A percentile compares a stretch with the other conserved stretches of the same genome.
Conservation (phyloP, 306 rosid species). For the Nissolia schottii region DNA sequence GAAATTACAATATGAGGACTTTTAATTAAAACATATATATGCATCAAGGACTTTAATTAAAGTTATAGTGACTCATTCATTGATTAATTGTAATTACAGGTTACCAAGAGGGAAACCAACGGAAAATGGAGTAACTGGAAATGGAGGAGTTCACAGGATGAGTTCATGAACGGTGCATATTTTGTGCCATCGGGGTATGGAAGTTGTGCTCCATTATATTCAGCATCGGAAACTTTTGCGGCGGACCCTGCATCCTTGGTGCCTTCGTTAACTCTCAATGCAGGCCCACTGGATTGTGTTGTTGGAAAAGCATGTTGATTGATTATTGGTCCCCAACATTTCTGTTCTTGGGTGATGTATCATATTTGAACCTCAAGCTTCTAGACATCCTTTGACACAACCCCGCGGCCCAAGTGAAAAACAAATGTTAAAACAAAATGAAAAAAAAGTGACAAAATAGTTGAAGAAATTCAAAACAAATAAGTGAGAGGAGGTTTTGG, state of each 20-base stretch:
- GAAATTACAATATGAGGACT: neutral
- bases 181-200: slow-evolving; percentile 87
- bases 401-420: no score
- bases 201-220: slow-evolving; percentile 60
- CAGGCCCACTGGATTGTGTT: slow-evolving; percentile 62
- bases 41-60: neutral
- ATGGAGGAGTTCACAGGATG: slow-evolving; percentile 69
- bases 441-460: no score
- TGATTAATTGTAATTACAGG: slow-evolving; percentile 53
- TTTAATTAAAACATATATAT: neutral
- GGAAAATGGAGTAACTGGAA: slow-evolving; percentile 66
- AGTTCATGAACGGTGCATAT: slow-evolving; percentile 71
- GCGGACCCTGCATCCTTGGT: slow-evolving; percentile 49
- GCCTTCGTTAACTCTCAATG: slow-evolving; percentile 55
- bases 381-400: no score
- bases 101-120: slow-evolving; percentile 64
- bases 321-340: neutral
- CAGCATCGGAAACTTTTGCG: slow-evolving; percentile 41
- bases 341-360: neutral
- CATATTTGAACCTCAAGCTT: no score
- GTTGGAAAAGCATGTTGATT: slow-evolving; percentile 50
- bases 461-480: no score
- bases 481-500: no score
- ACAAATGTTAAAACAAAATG: no score
- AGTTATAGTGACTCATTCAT: neutral